Base-by-base conservation (phyloP, 805 yeast species). In the Candida fluviatilis region DNA sequence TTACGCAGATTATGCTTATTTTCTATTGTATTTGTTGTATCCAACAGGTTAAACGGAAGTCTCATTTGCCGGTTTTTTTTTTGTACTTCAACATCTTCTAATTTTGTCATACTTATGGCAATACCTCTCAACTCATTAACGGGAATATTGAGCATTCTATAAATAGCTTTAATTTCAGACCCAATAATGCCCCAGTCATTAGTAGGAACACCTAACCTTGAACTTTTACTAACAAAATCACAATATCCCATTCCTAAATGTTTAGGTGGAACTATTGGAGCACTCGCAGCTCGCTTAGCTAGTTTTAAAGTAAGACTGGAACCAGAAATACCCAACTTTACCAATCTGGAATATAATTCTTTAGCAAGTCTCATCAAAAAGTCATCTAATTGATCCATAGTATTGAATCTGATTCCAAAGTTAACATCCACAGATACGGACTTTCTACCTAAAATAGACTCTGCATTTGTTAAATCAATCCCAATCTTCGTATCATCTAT, bases 401-500 rank as follows among this genome's bases (percentile, higher is more conserved):
- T 64, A 23, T 78, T 74, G 46, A 90, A 84, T 34, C 98, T 55
- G 1, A 91, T 84, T 0, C 96, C 98, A 82, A 88, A 91, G 45
- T 88, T 86, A 18, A 91, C 82, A 53, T 91, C 98, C 3, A 89
- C 84, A 0, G 95, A 87, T 0, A 91, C 73, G 1, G 93, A 76
- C 49, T 87, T 88, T 18, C 95, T 68, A 10, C 76, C 70, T 14
- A 79, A 68, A 4, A 57, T 42, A 2, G 61, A 47, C 37, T 62
- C 77, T 4, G 49, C 43, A 12, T 66, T 61, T 23, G 69, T 66
- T 6, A 56, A 43, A 21, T 77, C 56, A n/a, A 82, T 64, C 27
- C 75, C 78, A 36, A 82, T 74, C 4, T 71, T 71, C 0, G 84
- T 75, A 33, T 66, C 61, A 57, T 91, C 97, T 8, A 69, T 59